Evolutionary conservation across 345 rosid species (phyloP), one percentile per base, ranked within the genome.

Genomic region (Atalantia buxifolia): DNA sequence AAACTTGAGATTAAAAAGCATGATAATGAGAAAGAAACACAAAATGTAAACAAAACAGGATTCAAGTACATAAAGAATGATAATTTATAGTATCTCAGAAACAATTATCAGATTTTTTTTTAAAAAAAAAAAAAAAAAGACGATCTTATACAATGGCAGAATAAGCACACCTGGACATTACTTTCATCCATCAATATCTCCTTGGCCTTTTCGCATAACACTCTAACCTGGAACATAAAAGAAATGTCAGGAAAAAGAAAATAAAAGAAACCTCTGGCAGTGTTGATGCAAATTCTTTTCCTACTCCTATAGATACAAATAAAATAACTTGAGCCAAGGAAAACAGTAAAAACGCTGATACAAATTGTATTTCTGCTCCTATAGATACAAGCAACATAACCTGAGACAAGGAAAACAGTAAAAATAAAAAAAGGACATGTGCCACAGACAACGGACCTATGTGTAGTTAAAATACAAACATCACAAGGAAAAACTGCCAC

Each of bases 121-220:
- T n/a, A n/a, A n/a, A 30, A 30, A 28, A 3, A n/a, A n/a, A n/a
- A n/a, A n/a, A n/a, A 64, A 48, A 31, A 36, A 18, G n/a, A 9
- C 2, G 50, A 7, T 2, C 65, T 27, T 35, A n/a, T 9, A 7
- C 2, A 30, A 53, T 63, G 14, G 71, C 33, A 7, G 19, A 28
- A 28, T 60, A 59, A 62, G 69, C 81, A 71, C 40, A 88, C 97
- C 94, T 90, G 94, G 71, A 92, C 97, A 73, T 90, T 92, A 82
- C 91, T 90, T 87, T 90, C 97, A 9, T 87, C 89, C 94, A 90
- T 87, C 73, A 90, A 69, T 82, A 92, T 89, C 84, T 92, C 94
- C 86, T 90, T 92, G 48, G 92, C 97, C 81, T 90, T 92, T 33
- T 90, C 97, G 72, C 92, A 92, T 56, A 92, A 80, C 18, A 50